These are phyloP conservation scores for Pseudotulostoma volvatum DNA, from an alignment of 495 filamentous ascomycete genomes.

Conservation along the genomic window DNA sequence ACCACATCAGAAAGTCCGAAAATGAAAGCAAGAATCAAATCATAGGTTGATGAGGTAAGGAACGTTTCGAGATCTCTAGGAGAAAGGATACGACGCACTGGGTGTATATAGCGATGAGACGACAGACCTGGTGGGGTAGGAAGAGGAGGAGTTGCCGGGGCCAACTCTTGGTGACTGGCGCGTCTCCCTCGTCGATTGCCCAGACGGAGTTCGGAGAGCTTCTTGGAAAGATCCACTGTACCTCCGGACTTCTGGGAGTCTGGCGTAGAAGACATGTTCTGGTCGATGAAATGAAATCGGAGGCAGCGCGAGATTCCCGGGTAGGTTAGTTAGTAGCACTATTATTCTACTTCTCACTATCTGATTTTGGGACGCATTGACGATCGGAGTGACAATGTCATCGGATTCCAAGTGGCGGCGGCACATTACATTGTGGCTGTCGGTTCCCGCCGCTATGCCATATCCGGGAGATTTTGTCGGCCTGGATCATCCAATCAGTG, in stretches of 20 bases:
- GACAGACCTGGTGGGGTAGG: slow-evolving; percentile 51
- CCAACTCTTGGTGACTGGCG: slow-evolving; percentile 39
- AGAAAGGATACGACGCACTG: slow-evolving; percentile 65
- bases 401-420: too few species aligned
- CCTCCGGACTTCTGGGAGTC: slow-evolving; percentile 4
- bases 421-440: too few species aligned
- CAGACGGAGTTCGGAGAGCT: slow-evolving; percentile 52
- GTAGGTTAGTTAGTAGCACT: too few species aligned
- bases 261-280: too few species aligned
- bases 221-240: slow-evolving; percentile 37
- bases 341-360: too few species aligned
- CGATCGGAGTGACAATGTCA: too few species aligned
- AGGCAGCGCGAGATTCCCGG: too few species aligned
- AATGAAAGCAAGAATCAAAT: slow-evolving; percentile 64
- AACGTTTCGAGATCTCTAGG: slow-evolving; percentile 67
- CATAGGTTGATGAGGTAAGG: slow-evolving; percentile 59
- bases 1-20: slow-evolving; percentile 76
- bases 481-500: too few species aligned
- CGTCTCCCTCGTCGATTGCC: slow-evolving; percentile 37
- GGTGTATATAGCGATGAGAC: slow-evolving; percentile 43
- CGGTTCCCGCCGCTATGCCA: too few species aligned
- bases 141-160: slow-evolving; percentile 55
- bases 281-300: too few species aligned
- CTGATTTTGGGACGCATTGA: too few species aligned
- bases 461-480: too few species aligned